A percentile compares a stretch with the other conserved stretches of the same genome.
phyloP scores from a whole-genome alignment of 352 stramenopile species.

The Phytophthora hybrid region DNA sequence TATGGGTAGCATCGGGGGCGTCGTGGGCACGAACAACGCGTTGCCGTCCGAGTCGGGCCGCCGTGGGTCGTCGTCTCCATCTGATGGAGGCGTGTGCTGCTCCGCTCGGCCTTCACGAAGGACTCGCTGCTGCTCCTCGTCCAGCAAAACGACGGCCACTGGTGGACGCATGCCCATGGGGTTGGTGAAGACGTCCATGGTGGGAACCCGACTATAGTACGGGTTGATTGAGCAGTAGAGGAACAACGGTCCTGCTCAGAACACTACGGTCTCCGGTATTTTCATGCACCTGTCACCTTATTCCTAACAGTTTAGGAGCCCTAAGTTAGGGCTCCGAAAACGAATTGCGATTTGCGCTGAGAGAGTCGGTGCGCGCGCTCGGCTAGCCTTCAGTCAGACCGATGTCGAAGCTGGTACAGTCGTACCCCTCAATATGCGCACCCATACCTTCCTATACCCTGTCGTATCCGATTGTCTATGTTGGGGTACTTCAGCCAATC shows the following conservation, averaged over 20 bases:
- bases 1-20: slow-evolving; percentile 36
- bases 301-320: too few relatives aligned
- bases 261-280: not conserved
- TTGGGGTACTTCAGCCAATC: too few relatives aligned
- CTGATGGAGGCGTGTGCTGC: not conserved
- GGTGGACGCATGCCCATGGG: slow-evolving; percentile 13
- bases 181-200: slow-evolving; percentile 33
- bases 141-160: slow-evolving; percentile 50
- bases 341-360: not conserved
- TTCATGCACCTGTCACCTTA: not conserved
- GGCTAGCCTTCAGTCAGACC: too few relatives aligned
- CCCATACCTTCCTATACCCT: too few relatives aligned
- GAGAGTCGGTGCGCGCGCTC: too few relatives aligned
- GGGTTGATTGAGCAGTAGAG: not conserved
- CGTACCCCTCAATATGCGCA: too few relatives aligned
- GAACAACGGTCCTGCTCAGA: not conserved
- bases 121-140: slow-evolving; percentile 66
- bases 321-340: not conserved
- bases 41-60: slow-evolving; percentile 25
- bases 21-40: slow-evolving; percentile 40
- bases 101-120: slow-evolving; percentile 32
- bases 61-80: not conserved
- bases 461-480: too few relatives aligned
- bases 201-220: not conserved
- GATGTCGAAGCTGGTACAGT: not conserved